A percentile compares a stretch with the other conserved stretches of the same genome.
Conservation (phyloP, 2,329 filamentous ascomycete species). For the Pleurostoma richardsiae region DNA sequence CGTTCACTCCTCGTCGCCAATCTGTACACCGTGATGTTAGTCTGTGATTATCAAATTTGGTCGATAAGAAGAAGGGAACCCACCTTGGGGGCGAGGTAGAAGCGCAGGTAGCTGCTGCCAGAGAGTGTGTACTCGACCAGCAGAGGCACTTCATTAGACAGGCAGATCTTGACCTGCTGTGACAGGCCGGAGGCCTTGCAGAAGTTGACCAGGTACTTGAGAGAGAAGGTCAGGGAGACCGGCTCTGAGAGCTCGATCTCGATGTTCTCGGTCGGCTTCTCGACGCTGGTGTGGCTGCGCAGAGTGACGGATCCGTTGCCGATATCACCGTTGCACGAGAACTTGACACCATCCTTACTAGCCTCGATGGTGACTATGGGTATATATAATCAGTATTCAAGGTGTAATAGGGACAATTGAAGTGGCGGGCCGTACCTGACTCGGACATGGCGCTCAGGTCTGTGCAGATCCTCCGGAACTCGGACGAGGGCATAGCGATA, state of each 20-base stretch:
- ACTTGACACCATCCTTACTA: slow-evolving; percentile 95
- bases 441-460: slow-evolving; percentile 91
- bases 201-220: slow-evolving; percentile 99
- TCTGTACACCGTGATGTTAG: slow-evolving; percentile 15
- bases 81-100: slow-evolving; percentile 98
- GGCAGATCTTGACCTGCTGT: slow-evolving; percentile 77
- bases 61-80: slow-evolving; percentile 15
- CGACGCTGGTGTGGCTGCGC: slow-evolving; percentile 80
- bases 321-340: slow-evolving; percentile 89
- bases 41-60: background rate
- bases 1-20: slow-evolving; percentile 30
- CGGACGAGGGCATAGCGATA: slow-evolving; percentile 78
- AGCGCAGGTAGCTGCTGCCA: slow-evolving; percentile 84
- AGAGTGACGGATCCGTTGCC: slow-evolving; percentile 92
- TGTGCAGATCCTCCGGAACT: slow-evolving; percentile 93
- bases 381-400: background rate
- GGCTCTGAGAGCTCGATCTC: slow-evolving; percentile 89
- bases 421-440: slow-evolving; percentile 62
- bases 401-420: too few relatives aligned
- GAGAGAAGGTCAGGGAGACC: slow-evolving; percentile 90
- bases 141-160: slow-evolving; percentile 94
- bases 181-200: slow-evolving; percentile 94
- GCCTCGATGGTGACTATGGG: slow-evolving; percentile 84
- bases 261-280: slow-evolving; percentile 82
- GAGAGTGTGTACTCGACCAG: slow-evolving; percentile 85